Evolutionary conservation across 1,284 basidiomycete species (phyloP), one percentile per base, ranked within the genome.

Genomic region (Albatrellus sp.): DNA sequence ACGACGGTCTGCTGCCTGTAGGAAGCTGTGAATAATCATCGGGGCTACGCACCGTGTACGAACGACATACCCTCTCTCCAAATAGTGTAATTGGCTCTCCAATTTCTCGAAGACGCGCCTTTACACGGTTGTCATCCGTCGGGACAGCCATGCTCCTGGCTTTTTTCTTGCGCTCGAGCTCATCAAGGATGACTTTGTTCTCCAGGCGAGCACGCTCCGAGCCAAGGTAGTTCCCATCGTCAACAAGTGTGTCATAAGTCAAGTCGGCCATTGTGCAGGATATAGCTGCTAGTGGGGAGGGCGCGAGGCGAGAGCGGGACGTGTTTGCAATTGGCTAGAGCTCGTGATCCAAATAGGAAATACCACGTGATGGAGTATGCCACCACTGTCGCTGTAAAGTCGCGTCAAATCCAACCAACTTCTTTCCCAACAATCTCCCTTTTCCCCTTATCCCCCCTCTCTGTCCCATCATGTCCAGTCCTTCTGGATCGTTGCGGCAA

Each of bases 31-130:
- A 54, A 57, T 47, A 44, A 48, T 37, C 17, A 44, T 44, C n/a
- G 41, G 34, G n/a, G 14, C 29, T 37, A 28, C 20, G n/a, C n/a
- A 24, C 29, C 29, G 33, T 37, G 20, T 30, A 36, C 17, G 37
- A 11, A 12, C 4, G 4, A 77, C 88, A 60, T 58, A 92, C 90
- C 42, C 90, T 80, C 74, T 99, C 96, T 47, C 92, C 96, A 55
- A 98, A 99, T 31, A 98, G 72, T 5, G 92, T 98, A 52, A 97
- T 91, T 30, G 96, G 96, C 61, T 98, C 90, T 28, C 89, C 91
- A 50, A 96, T 83, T 62, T 94, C 89, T 47, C 96, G 73, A 50
- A 99, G 70, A 45, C 89, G 73, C 37, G 83, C 80, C 57, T 87
- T 85, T 53, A 99, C 94, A 50, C 87, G 84, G 54, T 76, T 81